Evolutionary conservation across 257 asterid species (phyloP), one percentile per base, ranked within the genome.

Genomic region (Nicotiana paniculata): DNA sequence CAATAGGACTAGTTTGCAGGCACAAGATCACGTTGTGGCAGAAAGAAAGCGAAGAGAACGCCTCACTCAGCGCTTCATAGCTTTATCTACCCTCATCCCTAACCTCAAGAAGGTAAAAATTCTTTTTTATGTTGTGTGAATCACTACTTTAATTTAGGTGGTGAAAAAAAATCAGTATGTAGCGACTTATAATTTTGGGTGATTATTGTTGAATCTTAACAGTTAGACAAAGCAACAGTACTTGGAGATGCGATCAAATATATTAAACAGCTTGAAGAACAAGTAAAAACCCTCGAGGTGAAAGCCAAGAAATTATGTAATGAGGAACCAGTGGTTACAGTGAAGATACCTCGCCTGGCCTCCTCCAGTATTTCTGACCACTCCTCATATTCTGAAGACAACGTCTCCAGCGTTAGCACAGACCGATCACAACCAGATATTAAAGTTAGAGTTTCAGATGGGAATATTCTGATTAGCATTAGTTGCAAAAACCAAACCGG

Each of bases 171-270:
- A 1, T 13, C 30, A 5, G 1, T 1, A 28, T 28, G 2, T 5
- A 17, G 21, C n/a, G 26, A 57, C 6, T 0, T 57, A 6, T 4
- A 12, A 4, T 16, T 65, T 21, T 18, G 57, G 15, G 32, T 43
- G 55, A 13, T 11, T 21, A 21, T 21, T 48, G 28, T 26, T 64
- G 1, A 64, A 28, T 28, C 2, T 48, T 1, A 28, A 74, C 85
- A 85, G 88, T 82, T 85, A 72, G 85, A 85, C 68, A 85, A 85
- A 35, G 81, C 82, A 61, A 21, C 88, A 3, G 81, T 85, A 4
- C 83, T 85, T 17, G 85, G 79, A 69, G 88, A 81, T 11, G 84
- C 88, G 0, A 69, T 85, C 2, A 79, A 69, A 15, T 17, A 82
- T 77, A 75, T 82, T 79, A 82, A 85, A 64, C 79, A 85, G 54